A percentile compares a stretch with the other conserved stretches of the same genome.
These are phyloP conservation scores for Acacia crassicarpa DNA, from an alignment of 306 rosid species.

Conservation along the genomic window DNA sequence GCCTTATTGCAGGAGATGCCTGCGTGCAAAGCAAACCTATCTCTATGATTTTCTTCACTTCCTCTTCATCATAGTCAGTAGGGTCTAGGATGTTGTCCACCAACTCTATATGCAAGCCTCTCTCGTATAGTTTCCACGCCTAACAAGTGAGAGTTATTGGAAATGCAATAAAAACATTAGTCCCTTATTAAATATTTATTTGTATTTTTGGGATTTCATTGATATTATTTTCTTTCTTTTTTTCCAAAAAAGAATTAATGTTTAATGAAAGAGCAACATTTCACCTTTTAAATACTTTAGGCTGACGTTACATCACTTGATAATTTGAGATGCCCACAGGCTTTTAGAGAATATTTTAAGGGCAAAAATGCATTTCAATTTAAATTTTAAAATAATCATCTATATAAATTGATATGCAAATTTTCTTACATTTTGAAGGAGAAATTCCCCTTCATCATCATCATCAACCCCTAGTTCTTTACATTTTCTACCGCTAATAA, in stretches of 20 bases:
- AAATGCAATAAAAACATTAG: not conserved
- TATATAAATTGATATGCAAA: not conserved
- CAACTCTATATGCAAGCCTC: not conserved
- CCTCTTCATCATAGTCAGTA: not conserved
- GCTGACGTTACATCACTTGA: too few relatives aligned
- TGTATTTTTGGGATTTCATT: too few relatives aligned
- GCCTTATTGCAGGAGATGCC: not conserved
- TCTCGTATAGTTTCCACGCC: not conserved
- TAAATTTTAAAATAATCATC: not conserved
- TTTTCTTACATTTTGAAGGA: not conserved
- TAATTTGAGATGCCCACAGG: too few relatives aligned
- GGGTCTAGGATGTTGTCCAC: not conserved
- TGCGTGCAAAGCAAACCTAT: not conserved
- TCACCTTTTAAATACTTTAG: too few relatives aligned
- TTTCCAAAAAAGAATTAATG: too few relatives aligned
- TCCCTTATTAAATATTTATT: too few relatives aligned
- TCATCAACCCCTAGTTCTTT: not conserved
- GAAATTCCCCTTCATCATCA: not conserved
- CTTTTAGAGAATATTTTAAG: too few relatives aligned
- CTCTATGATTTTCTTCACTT: constrained; percentile 1
- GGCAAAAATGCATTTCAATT: too few relatives aligned
- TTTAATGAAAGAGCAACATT: too few relatives aligned
- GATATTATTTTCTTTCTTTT: too few relatives aligned
- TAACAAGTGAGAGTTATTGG: not conserved
- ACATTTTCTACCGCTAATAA: not conserved